These are phyloP conservation scores for Suillus occidentalis DNA, from an alignment of 768 basidiomycete species.

Conservation along the genomic window DNA sequence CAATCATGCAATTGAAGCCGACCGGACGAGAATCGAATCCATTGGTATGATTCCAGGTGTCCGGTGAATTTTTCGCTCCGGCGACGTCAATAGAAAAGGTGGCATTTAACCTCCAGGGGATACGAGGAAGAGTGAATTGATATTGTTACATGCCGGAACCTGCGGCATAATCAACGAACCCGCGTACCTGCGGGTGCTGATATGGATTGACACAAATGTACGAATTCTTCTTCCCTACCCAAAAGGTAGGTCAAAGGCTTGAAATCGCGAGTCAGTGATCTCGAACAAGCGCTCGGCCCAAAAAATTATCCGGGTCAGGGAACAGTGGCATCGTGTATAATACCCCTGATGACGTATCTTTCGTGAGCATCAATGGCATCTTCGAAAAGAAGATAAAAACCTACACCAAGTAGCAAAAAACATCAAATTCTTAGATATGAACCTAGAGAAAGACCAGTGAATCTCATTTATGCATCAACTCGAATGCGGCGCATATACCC, in stretches of 20 bases:
- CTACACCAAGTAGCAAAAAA: slow-evolving; percentile 23
- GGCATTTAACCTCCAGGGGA: slow-evolving; percentile 19
- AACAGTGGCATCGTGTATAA: slow-evolving; percentile 22
- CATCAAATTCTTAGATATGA: slow-evolving; percentile 22
- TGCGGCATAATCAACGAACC: not conserved
- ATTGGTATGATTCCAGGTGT: slow-evolving; percentile 32
- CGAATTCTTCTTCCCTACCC: slow-evolving; percentile 18
- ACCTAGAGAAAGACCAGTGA: not conserved
- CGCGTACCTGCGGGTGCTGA: not conserved
- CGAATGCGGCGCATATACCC: slow-evolving; percentile 9
- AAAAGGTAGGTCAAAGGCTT: slow-evolving; percentile 11
- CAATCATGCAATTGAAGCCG: slow-evolving; percentile 32
- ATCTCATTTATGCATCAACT: not conserved
- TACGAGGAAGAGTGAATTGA: slow-evolving; percentile 14
- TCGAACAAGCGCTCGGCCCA: slow-evolving; percentile 20
- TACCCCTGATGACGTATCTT: slow-evolving; percentile 15
- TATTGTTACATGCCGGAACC: slow-evolving; percentile 20
- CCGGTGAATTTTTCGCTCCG: slow-evolving; percentile 10
- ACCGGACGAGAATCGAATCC: slow-evolving; percentile 37
- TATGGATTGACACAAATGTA: not conserved
- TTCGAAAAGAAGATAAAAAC: not conserved
- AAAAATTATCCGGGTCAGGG: slow-evolving; percentile 19
- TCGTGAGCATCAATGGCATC: not conserved
- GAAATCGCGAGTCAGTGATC: slow-evolving; percentile 3
- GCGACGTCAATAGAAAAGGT: slow-evolving; percentile 1